Evolutionary conservation across 2,329 filamentous ascomycete species (phyloP), one percentile per base, ranked within the genome.

Genomic region (Dactylellina cionopaga): DNA sequence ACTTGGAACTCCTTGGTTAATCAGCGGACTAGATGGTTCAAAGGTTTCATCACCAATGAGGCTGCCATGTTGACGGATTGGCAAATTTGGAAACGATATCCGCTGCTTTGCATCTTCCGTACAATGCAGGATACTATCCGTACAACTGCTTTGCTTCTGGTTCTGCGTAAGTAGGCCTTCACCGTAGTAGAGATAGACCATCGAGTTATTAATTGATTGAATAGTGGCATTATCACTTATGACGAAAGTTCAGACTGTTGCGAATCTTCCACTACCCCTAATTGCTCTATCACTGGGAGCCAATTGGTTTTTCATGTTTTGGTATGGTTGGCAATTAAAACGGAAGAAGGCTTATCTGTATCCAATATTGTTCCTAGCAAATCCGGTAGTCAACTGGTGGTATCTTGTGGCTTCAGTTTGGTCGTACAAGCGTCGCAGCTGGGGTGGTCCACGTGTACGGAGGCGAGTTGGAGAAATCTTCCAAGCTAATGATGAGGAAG

Each of bases 91-190:
- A 90, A 87, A 80, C 87, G 92, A 55, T 98, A 98, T 80, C 92
- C 95, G 0, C 85, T 96, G 56, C 85, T 99, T 43, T 89, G 93
- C 54, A 78, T 96, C 35, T 89, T 98, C 39, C 89, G 94, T 35
- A 95, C 98, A 80, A 92, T 95, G 86, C 93, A 97, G 78, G 96
- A 97, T 82, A 97, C 93, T 0, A 96, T 98, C 77, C 88, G 95
- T 70, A 98, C 94, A 1, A 99, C 94, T 0, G 92, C 93, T 0
- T 83, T 98, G 41, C 85, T 98, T 0, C 97, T 98, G 19, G 47
- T 55, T 11, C 31, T 73, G 0, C 5, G 69, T 73, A 56, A 60
- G 69, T 43, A 43, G 13, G 25, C 3, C 3, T 29, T 44, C 5
- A 15, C 10, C 13, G 10, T 15, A 4, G 5, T n/a, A n/a, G n/a